These are phyloP conservation scores for Penicillium sp. DNA, from an alignment of 2,329 filamentous ascomycete genomes.

Conservation along the genomic window DNA sequence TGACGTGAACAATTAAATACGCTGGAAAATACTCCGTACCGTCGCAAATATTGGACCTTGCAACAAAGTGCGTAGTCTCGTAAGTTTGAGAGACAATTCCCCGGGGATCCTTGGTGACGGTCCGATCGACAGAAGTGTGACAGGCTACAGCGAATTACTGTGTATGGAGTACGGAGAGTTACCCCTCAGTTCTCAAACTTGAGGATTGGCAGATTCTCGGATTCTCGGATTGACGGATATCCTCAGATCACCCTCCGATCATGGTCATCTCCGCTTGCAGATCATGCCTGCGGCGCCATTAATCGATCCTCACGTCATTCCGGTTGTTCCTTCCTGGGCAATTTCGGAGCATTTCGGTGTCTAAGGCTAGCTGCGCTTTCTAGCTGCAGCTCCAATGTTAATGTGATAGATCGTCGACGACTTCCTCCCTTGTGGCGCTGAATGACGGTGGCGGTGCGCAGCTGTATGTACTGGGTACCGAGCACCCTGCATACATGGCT, in stretches of 20 bases:
- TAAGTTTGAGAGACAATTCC: neutral
- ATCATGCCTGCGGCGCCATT: conserved; percentile 5
- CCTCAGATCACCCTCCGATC: conserved; percentile 1
- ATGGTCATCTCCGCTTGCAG: neutral
- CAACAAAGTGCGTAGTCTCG: neutral
- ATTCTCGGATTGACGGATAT: neutral
- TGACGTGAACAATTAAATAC: conserved; percentile 26
- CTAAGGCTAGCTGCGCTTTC: conserved; percentile 9
- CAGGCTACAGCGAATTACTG: neutral
- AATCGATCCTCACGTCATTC: neutral
- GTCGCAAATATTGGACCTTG: conserved; percentile 26
- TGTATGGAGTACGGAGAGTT: no score
- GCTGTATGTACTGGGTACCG: no score
- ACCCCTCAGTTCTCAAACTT: neutral
- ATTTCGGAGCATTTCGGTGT: conserved; percentile 20
- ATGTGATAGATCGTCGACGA: conserved; percentile 19
- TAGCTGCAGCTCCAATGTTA: neutral
- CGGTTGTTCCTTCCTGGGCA: conserved; percentile 1
- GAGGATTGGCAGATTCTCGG: neutral
- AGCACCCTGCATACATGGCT: conserved; percentile 1
- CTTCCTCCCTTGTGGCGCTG: conserved; percentile 16
- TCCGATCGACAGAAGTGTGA: conserved; percentile 1
- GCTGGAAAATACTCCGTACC: conserved; percentile 10
- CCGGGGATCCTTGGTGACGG: neutral
- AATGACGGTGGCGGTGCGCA: conserved; percentile 22